These are phyloP conservation scores for Fusarium lyarnte DNA, from an alignment of 2,329 filamentous ascomycete genomes.

Conservation along the genomic window DNA sequence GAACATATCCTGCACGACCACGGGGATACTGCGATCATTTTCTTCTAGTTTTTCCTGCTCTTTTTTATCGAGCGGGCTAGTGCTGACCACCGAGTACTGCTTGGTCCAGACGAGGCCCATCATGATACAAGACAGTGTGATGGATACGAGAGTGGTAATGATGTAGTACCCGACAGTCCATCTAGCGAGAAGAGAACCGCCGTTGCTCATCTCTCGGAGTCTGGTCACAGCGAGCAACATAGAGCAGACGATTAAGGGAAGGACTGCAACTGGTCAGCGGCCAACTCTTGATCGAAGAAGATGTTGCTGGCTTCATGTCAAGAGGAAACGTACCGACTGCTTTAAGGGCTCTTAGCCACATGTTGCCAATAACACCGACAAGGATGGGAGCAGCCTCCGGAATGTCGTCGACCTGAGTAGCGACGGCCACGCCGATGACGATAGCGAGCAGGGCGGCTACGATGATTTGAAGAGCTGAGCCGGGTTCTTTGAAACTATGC, in stretches of 20 bases:
- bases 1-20: conserved; percentile 59
- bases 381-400: conserved; percentile 54
- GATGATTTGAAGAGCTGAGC: conserved; percentile 61
- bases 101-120: conserved; percentile 58
- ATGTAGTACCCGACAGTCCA: conserved; percentile 63
- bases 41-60: not conserved
- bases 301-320: not conserved
- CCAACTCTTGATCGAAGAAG: not conserved
- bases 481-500: conserved; percentile 52
- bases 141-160: conserved; percentile 59
- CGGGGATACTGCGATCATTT: conserved; percentile 37
- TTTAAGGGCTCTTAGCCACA: conserved; percentile 61
- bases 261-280: conserved; percentile 47
- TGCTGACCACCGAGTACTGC: conserved; percentile 52
- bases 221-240: conserved; percentile 62
- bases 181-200: conserved; percentile 55
- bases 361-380: conserved; percentile 58
- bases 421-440: conserved; percentile 58
- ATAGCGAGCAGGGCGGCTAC: conserved; percentile 59
- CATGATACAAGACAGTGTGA: conserved; percentile 57
- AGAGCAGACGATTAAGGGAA: conserved; percentile 61
- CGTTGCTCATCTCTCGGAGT: conserved; percentile 57
- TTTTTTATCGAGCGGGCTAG: conserved; percentile 1
- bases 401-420: conserved; percentile 53
- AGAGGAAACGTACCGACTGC: conserved; percentile 53